Evolutionary conservation across 2,329 filamentous ascomycete genomes (phyloP).

Genomic region (Simplicillium aogashimaense): DNA sequence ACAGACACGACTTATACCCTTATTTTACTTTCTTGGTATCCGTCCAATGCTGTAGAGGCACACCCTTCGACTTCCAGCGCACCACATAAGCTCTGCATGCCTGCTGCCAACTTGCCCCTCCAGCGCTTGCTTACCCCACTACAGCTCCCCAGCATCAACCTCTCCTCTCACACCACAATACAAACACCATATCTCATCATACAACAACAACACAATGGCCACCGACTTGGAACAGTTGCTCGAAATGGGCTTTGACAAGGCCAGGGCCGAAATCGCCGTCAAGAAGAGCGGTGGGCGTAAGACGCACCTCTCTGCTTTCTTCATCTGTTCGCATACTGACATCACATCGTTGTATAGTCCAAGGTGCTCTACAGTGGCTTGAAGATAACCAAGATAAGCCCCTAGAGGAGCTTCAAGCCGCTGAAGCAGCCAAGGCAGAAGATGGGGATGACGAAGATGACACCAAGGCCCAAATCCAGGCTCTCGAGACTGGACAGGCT

Average conservation of each 20-base stretch:
- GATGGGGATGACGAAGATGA: slow-evolving; percentile 40
- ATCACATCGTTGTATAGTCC: slow-evolving; percentile 42
- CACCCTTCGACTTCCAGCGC: too few species aligned
- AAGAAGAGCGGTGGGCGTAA: slow-evolving; percentile 72
- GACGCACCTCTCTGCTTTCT: slow-evolving; percentile 18
- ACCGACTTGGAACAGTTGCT: slow-evolving; percentile 52
- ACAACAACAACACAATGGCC: slow-evolving; percentile 36
- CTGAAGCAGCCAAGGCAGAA: slow-evolving; percentile 22
- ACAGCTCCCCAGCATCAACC: too few species aligned
- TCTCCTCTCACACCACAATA: not conserved
- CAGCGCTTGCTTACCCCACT: too few species aligned
- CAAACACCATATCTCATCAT: slow-evolving; percentile 5
- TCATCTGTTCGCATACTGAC: not conserved
- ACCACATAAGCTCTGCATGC: too few species aligned
- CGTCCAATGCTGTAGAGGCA: too few species aligned
- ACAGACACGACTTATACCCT: too few species aligned
- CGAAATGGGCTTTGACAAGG: slow-evolving; percentile 74
- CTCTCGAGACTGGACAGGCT: slow-evolving; percentile 63
- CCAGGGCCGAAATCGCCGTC: slow-evolving; percentile 72
- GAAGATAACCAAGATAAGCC: slow-evolving; percentile 84
- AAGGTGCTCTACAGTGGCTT: slow-evolving; percentile 88
- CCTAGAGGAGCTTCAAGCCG: slow-evolving; percentile 65
- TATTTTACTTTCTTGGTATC: too few species aligned
- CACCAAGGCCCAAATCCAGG: slow-evolving; percentile 46
- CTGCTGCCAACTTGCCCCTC: too few species aligned